Base-by-base conservation (phyloP, 805 yeast species). In the Starmerella gropengiesseri region DNA sequence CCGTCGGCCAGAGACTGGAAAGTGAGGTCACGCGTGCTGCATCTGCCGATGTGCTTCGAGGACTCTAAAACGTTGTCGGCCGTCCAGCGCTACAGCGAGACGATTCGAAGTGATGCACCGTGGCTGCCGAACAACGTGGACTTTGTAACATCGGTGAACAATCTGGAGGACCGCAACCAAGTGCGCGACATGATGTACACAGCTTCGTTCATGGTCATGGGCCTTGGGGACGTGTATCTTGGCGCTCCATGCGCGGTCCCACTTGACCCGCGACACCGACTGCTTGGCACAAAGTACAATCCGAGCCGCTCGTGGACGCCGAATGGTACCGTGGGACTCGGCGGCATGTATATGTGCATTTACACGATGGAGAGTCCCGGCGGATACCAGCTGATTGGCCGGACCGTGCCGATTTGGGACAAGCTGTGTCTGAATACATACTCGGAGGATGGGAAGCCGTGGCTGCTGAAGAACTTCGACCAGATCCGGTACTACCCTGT, bases 181-280 rank as follows among this genome's bases (percentile, higher is more conserved):
- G 89, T 91, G 41, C 70, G 78, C 48, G 83, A 84, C 35, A 78
- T 89, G 80, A 63, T 91, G 58, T 89, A 86, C 66, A 67, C 81
- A 33, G 97, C 97, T 5, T 72, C 87, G 58, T 91, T 81, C 70
- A 68, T 91, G 66, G 97, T 91, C 6, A 68, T 89, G 49, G 98
- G 97, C 43, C 74, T 89, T 41, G 98, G 97, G 59, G 98, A 91
- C 63, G 97, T 91, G 21, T 89, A 87, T 66, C 70, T 91, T 54
- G 97, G 97, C 37, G 95, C 98, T 3, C 98, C 98, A 22, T 87
- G 96, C 69, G 97, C 97, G 1, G 94, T 89, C 53, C 97, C 98
- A 29, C 73, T 89, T 54, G 97, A 91, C 61, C 98, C 98, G 45
- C 78, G 96, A 57, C 96, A 87, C 56, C 74, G 96, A 56, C 72